Evolutionary conservation across 2,329 filamentous ascomycete species (phyloP).

Genomic region (Cordyceps pruinosa): DNA sequence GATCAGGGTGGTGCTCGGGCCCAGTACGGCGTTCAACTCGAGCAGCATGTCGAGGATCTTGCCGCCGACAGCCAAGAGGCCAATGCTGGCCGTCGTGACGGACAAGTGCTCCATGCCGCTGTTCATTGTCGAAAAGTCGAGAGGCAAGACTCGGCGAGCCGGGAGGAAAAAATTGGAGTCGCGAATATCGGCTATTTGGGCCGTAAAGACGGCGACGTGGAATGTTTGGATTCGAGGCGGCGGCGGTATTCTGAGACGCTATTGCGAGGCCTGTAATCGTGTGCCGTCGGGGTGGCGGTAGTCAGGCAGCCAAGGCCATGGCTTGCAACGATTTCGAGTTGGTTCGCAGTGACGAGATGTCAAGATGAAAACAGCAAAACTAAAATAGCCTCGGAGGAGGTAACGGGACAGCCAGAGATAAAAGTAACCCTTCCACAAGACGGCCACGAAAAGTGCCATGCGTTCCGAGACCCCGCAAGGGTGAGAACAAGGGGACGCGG

Average conservation of each 20-base stretch:
- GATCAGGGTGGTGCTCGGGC: slow-evolving; percentile 21
- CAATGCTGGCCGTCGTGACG: slow-evolving; percentile 30
- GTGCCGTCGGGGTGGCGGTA: slow-evolving; percentile 8
- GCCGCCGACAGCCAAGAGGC: slow-evolving; percentile 30
- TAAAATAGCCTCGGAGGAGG: not conserved
- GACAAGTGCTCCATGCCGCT: slow-evolving; percentile 22
- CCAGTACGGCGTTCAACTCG: slow-evolving; percentile 27
- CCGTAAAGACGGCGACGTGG: slow-evolving; percentile 10
- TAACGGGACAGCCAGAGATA: not conserved
- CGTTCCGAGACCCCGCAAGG: slow-evolving; percentile 10
- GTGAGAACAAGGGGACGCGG: not conserved
- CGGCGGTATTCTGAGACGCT: slow-evolving; percentile 10
- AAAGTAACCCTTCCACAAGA: not conserved
- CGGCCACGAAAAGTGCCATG: slow-evolving; percentile 1
- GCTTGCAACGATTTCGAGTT: not conserved
- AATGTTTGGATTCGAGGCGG: slow-evolving; percentile 6
- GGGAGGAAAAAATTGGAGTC: not conserved
- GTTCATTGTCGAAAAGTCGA: not conserved
- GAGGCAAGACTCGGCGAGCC: not conserved
- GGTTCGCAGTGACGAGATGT: not conserved
- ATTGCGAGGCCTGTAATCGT: slow-evolving; percentile 8
- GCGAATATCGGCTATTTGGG: not conserved
- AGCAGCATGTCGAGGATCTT: slow-evolving; percentile 28
- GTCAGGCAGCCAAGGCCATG: slow-evolving; percentile 9
- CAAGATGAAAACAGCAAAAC: not conserved